These are phyloP conservation scores for Evansstolkia leycettana DNA, from an alignment of 495 filamentous ascomycete species.

Conservation along the genomic window DNA sequence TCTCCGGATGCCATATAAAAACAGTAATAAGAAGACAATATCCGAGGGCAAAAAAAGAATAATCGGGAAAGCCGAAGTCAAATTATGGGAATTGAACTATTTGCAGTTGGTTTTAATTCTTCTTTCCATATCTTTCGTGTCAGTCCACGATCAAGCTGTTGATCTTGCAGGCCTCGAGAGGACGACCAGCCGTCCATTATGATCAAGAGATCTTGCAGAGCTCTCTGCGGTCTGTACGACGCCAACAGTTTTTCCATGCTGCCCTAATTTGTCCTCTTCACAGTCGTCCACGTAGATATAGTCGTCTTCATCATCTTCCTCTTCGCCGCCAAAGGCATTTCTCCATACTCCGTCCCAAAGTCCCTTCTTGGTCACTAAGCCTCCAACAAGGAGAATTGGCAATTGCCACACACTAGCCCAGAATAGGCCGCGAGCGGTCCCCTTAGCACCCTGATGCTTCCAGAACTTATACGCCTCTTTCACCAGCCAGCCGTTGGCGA, in stretches of 20 bases:
- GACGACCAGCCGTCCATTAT: too few relatives aligned
- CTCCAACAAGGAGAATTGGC: conserved; percentile 80
- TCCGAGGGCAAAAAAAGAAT: too few relatives aligned
- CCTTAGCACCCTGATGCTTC: conserved; percentile 62
- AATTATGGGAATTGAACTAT: too few relatives aligned
- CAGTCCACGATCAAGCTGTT: background rate
- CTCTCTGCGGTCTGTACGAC: background rate
- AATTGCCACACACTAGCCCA: conserved; percentile 98
- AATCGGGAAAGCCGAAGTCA: too few relatives aligned
- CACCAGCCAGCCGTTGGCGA: conserved; percentile 80
- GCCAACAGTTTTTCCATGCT: background rate
- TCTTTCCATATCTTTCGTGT: background rate
- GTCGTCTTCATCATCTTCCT: conserved; percentile 32
- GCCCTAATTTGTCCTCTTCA: conserved; percentile 12
- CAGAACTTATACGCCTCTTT: conserved; percentile 76
- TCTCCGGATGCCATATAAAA: too few relatives aligned
- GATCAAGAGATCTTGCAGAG: background rate
- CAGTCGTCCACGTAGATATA: conserved; percentile 28
- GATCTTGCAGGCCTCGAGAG: too few relatives aligned
- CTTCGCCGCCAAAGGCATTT: conserved; percentile 39
- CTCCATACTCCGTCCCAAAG: conserved; percentile 80
- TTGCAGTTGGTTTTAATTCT: too few relatives aligned
- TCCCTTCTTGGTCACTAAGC: conserved; percentile 88
- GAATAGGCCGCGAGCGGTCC: conserved; percentile 75
- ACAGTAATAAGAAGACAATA: too few relatives aligned